phyloP scores from a whole-genome alignment of 2,329 filamentous ascomycete species.

The Fonsecaea pugnacius region DNA sequence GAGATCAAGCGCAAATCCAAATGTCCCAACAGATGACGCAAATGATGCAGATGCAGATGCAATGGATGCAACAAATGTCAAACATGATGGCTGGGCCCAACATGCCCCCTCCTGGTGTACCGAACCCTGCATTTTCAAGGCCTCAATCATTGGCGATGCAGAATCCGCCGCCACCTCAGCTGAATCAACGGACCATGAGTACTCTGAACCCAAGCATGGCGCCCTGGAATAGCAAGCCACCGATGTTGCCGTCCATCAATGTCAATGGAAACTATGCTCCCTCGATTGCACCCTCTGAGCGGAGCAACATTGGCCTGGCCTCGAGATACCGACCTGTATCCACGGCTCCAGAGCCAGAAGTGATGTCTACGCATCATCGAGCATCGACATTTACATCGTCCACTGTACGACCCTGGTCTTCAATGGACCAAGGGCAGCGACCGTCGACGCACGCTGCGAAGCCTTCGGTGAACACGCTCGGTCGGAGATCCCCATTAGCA shows the following conservation, averaged over 20 bases:
- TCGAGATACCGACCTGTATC: slow-evolving; percentile 90
- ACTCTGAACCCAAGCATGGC: slow-evolving; percentile 71
- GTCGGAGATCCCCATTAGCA: slow-evolving; percentile 34
- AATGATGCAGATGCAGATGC: slow-evolving; percentile 94
- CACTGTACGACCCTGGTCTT: slow-evolving; percentile 44
- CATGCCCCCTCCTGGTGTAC: slow-evolving; percentile 26
- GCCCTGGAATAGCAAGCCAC: slow-evolving; percentile 45
- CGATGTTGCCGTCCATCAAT: slow-evolving; percentile 40
- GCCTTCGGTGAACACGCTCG: slow-evolving; percentile 39
- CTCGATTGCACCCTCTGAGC: slow-evolving; percentile 92
- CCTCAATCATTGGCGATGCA: slow-evolving; percentile 33
- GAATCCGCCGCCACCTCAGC: slow-evolving; percentile 39
- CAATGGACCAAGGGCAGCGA: slow-evolving; percentile 38
- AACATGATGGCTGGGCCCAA: slow-evolving; percentile 63
- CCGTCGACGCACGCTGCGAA: slow-evolving; percentile 36
- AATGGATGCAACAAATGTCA: slow-evolving; percentile 76
- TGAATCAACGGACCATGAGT: slow-evolving; percentile 72
- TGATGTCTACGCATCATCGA: slow-evolving; percentile 29
- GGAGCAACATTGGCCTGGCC: slow-evolving; percentile 89
- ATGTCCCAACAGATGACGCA: slow-evolving; percentile 83
- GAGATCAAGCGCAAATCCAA: slow-evolving; percentile 75
- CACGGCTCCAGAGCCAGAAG: slow-evolving; percentile 50
- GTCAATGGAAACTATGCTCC: slow-evolving; percentile 67
- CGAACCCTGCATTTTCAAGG: slow-evolving; percentile 11
- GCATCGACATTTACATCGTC: slow-evolving; percentile 44